Evolutionary conservation across 2,329 filamentous ascomycete species (phyloP), one percentile per base, ranked within the genome.

Genomic region (Phialophora verrucosa): DNA sequence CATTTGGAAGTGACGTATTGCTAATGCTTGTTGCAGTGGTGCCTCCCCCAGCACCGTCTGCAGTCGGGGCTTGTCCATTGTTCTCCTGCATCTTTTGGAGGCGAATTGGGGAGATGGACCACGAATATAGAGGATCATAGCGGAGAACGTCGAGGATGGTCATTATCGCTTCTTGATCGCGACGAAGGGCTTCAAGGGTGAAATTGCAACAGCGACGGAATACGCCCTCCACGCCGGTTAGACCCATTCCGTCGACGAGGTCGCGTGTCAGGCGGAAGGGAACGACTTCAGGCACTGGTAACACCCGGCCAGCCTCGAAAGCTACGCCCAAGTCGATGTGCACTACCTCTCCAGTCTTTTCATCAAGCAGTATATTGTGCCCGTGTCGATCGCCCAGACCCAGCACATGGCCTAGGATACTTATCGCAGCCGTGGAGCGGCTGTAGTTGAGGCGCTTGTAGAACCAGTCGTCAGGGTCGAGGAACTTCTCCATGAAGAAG

Each of bases 201-300:
- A 98, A 98, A 76, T 99, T 96, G 77, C 95, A 99, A 79, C 94
- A 98, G n/a, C 96, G 88, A 7, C 95, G 88, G 81, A 98, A 99
- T 0, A 98, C 93, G 3, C 95, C 95, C 78, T 99, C 96, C 0
- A 93, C 96, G 74, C 91, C 92, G 2, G 92, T 96, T 71, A 96
- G 90, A 31, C 95, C 95, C 91, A 99, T 97, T 29, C 92, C 96
- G 75, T 99, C 96, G 4, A 98, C 91, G 62, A 99, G 89, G 74
- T 99, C 95, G 62, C 95, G 87, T 10, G 95, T 98, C 61, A 99
- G 82, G 0, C 95, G 88, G 83, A 99, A 99, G 0, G 95, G 96
- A 0, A 99, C 95, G 2, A 97, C 87, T 80, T 99, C 96, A 0
- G 95, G 96, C 0, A 99, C 91, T 0, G 94, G 94, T 0, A 99